Evolutionary conservation across 345 rosid genomes (phyloP).

Genomic region (Kernera saxatilis): DNA sequence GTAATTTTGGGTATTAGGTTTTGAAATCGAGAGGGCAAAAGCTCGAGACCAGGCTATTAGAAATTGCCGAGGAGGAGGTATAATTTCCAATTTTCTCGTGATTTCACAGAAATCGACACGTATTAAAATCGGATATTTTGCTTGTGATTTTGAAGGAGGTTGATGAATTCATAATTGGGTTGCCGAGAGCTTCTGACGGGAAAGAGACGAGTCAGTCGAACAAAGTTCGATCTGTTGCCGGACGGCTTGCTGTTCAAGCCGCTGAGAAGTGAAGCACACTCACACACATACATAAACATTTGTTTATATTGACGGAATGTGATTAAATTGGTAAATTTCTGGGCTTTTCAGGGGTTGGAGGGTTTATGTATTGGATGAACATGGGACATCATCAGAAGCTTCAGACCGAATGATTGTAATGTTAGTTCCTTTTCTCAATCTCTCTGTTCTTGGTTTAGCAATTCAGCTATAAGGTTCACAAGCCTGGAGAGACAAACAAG

Average conservation of each 20-base stretch:
- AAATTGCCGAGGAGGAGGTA: constrained; percentile 72
- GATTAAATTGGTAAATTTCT: background rate
- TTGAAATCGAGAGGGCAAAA: constrained; percentile 74
- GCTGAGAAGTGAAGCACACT: constrained; percentile 51
- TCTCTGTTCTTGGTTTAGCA: constrained; percentile 2
- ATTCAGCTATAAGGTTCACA: background rate
- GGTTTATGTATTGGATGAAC: constrained; percentile 85
- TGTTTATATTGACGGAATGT: background rate
- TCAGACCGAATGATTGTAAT: constrained; percentile 57
- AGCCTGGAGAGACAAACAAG: background rate
- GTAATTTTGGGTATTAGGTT: constrained; percentile 38
- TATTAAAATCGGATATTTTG: background rate
- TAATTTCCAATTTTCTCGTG: background rate
- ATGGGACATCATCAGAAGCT: constrained; percentile 75
- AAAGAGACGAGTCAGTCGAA: constrained; percentile 79
- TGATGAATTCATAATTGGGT: constrained; percentile 81
- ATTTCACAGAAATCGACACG: background rate
- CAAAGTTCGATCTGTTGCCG: constrained; percentile 77
- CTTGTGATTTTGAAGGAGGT: constrained; percentile 44
- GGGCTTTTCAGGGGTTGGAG: constrained; percentile 68
- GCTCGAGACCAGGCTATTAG: constrained; percentile 59
- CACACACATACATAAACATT: background rate
- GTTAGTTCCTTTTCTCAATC: constrained; percentile 33
- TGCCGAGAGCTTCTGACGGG: constrained; percentile 76
- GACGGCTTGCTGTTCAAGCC: constrained; percentile 69